These are phyloP conservation scores for Salix viminalis DNA, from an alignment of 345 rosid species.

Conservation along the genomic window DNA sequence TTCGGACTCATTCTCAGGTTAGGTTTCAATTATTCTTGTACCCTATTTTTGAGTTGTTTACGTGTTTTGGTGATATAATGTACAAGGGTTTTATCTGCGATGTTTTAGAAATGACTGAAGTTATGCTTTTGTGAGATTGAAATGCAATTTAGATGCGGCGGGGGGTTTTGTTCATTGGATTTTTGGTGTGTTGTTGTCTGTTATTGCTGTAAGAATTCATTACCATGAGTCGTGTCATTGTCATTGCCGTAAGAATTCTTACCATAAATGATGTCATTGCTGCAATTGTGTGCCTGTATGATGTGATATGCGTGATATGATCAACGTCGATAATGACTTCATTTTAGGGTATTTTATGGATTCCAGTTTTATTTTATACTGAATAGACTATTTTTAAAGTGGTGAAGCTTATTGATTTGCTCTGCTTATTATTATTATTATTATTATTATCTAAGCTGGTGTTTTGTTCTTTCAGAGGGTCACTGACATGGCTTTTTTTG, in stretches of 20 bases:
- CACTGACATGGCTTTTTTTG: conserved; percentile 86
- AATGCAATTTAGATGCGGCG: not conserved
- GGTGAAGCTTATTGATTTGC: not conserved
- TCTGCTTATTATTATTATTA: not conserved
- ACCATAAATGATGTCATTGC: not conserved
- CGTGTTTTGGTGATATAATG: not conserved
- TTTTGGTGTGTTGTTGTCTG: not conserved
- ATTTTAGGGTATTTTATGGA: not conserved
- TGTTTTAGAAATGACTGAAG: not conserved
- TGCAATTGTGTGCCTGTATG: not conserved
- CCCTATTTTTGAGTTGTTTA: not conserved
- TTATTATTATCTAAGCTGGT: not conserved
- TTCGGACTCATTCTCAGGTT: conserved; percentile 82
- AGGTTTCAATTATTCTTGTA: too few species aligned
- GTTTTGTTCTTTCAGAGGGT: conserved; percentile 50
- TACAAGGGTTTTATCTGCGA: not conserved
- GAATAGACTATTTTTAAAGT: not conserved
- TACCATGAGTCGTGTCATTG: not conserved
- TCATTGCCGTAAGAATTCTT: not conserved
- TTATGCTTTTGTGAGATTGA: not conserved
- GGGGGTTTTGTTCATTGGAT: not conserved
- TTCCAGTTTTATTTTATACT: not conserved
- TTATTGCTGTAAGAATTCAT: not conserved
- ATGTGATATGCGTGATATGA: too few species aligned
- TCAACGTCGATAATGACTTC: too few species aligned